Base-by-base conservation (phyloP, 2,329 filamentous ascomycete species). In the Elsinoe arachidis region DNA sequence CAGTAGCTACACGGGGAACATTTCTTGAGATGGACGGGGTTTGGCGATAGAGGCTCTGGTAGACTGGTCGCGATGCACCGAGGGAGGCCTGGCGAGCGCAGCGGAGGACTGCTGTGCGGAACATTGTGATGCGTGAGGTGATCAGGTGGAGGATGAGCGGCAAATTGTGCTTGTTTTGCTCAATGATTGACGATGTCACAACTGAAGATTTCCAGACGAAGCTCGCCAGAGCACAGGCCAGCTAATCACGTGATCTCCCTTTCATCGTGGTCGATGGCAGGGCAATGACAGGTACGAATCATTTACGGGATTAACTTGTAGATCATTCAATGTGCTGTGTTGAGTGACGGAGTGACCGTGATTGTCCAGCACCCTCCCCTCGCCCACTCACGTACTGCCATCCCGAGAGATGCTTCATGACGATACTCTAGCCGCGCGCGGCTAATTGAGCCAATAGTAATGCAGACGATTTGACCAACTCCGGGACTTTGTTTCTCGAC, bases 31-130 rank as follows among this genome's bases (percentile, higher is more conserved):
- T n/a, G n/a, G 39, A 46, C 17, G 47, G 41, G 12, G 38, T 15
- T 68, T 80, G 80, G 72, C 80, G 77, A 74, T 86, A 76, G 71
- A 82, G 78, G 72, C 76, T 80, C 69, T 78, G 76, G 66, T 73
- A 74, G 72, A 80, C 76, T 74, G 66, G 75, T 63, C 61, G 71
- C 66, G 67, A 72, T 60, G 66, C 71, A 60, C 74, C 69, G 58
- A 72, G 67, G 58, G 71, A 68, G 60, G 73, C 70, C 64, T 73
- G 71, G 70, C 83, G 79, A 73, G 87, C 83, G 70, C 88, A 86
- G 76, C 87, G 87, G 78, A 92, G 79, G 73, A 93, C 76, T 71
- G 88, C 85, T 74, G 88, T 84, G 78, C 92, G 88, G 81, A 96
- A 90, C 92, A 97, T 97, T 64, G 68, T 84, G 77, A 44, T 30